phyloP scores from a whole-genome alignment of 108 stramenopile genomes.

The Chaetoceros tenuissimus region DNA sequence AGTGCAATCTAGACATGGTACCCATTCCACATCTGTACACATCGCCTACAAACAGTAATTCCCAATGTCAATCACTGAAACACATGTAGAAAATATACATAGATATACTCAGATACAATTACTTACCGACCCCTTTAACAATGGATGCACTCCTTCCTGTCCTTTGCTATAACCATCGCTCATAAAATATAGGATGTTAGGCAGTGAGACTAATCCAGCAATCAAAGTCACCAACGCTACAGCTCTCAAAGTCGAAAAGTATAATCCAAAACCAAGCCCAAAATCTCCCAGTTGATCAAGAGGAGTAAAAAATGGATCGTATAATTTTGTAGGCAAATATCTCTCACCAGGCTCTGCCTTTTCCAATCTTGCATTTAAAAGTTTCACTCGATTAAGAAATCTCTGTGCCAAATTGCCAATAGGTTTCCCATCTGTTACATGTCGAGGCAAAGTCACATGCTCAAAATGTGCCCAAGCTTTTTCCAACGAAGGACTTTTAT shows the following conservation, averaged over 20 bases:
- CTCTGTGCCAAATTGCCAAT: background rate
- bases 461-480: conserved; percentile 27
- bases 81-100: background rate
- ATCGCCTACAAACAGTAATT: too few species aligned
- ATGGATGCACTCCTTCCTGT: conserved; percentile 8
- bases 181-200: conserved; percentile 22
- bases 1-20: background rate
- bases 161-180: conserved; percentile 10
- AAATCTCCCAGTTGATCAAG: conserved; percentile 43
- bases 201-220: conserved; percentile 16
- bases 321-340: conserved; percentile 21
- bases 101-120: conserved; percentile 34
- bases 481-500: conserved; percentile 5
- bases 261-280: conserved; percentile 37
- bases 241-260: conserved; percentile 28
- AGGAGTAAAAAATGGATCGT: conserved; percentile 34
- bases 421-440: background rate
- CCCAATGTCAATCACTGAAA: background rate
- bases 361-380: conserved; percentile 13
- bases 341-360: conserved; percentile 36
- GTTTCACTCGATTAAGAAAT: background rate
- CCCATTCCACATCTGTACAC: background rate
- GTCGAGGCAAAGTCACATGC: conserved; percentile 3
- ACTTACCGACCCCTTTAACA: conserved; percentile 13
- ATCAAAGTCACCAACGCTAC: conserved; percentile 9